A percentile compares a stretch with the other conserved stretches of the same genome.
phyloP scores from a whole-genome alignment of 345 rosid genomes.

The Murraya paniculata region DNA sequence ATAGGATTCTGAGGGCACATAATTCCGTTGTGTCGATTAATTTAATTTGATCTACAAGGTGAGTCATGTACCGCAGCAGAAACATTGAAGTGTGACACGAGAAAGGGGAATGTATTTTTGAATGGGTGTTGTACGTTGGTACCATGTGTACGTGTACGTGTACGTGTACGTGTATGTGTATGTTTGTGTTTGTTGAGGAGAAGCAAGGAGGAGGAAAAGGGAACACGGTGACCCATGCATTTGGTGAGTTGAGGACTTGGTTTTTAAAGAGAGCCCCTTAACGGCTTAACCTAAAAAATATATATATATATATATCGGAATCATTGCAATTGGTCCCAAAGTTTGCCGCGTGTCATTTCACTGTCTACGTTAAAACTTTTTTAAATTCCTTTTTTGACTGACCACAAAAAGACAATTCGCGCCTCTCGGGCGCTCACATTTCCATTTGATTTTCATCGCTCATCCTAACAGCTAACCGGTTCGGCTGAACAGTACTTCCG shows the following conservation, averaged over 20 bases:
- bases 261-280: background rate
- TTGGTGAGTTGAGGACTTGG: background rate
- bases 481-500: background rate
- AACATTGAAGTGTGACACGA: background rate
- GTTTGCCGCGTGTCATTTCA: constrained; percentile 25
- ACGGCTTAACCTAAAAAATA: no score
- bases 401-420: constrained; percentile 20
- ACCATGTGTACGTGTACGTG: background rate
- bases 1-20: no score
- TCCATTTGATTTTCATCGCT: background rate
- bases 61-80: background rate
- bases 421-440: constrained; percentile 17
- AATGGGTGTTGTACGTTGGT: background rate
- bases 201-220: constrained; percentile 22
- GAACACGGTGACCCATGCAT: constrained; percentile 19
- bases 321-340: constrained; percentile 27
- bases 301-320: no score
- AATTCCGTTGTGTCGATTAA: no score
- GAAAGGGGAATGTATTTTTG: background rate
- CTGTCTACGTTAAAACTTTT: background rate
- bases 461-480: no score
- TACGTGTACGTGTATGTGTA: no score
- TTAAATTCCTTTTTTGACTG: constrained; percentile 13
- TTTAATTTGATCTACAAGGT: background rate
- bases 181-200: constrained; percentile 21